Evolutionary conservation across 75 land plant genomes (phyloP), one percentile per base, ranked within the genome.

Genomic region (Cunninghamia lanceolata): DNA sequence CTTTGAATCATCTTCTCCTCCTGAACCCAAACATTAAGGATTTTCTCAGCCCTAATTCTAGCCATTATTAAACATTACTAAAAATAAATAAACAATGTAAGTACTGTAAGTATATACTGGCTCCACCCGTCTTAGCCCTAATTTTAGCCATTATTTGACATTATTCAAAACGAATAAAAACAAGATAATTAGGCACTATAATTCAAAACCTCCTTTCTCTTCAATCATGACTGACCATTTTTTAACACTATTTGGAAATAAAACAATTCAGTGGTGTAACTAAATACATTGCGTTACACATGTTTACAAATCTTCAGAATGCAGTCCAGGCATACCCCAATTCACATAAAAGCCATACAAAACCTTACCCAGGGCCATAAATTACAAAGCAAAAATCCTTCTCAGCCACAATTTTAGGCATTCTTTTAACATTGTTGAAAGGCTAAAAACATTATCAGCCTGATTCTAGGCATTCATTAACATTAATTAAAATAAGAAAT

Each of bases 21-120:
- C 83, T 82, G 82, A 88, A 46, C 84, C 91, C 86, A 56, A 30
- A 87, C 63, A 35, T 28, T 34, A 66, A 35, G n/a, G 25, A n/a
- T 3, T 13, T n/a, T 80, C 82, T 10, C 30, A 80, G 47, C 34
- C 30, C 32, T 80, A 25, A 42, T 45, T 43, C n/a, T 21, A n/a
- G 32, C 6, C 4, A 11, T 45, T 80, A 9, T 63, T 63, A 21
- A 59, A 59, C 28, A 25, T 21, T 59, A 19, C 25, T 59, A 21
- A 4, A 59, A 3, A 0, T 47, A 47, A 25, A 63, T 4, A 28
- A 28, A 63, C 68, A 63, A 63, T 25, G 9, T 28, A 28, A 25
- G 9, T 63, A 28, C 30, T 25, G 7, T 25, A 63, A 63, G 28
- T 63, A 63, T 1, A 28, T 63, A 63, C 8, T 28, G 0, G 9